phyloP scores from a whole-genome alignment of 345 rosid species.

The Turritis glabra region DNA sequence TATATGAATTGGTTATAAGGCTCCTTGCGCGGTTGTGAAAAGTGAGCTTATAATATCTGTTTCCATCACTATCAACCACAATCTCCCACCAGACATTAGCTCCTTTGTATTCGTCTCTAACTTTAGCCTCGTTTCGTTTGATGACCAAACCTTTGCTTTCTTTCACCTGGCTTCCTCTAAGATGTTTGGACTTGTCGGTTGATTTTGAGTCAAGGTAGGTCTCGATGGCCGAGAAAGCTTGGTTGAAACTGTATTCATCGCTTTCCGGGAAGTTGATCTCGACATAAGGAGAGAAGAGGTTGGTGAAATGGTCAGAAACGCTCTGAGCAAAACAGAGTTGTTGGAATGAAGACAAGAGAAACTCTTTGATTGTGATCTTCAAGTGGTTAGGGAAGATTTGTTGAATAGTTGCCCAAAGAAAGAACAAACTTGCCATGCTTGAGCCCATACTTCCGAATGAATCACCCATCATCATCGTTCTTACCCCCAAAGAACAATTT shows the following conservation, averaged over 20 bases:
- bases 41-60: conserved; percentile 46
- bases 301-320: conserved; percentile 34
- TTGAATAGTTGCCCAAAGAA: conserved; percentile 51
- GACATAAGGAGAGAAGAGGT: conserved; percentile 47
- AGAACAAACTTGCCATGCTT: conserved; percentile 44
- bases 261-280: conserved; percentile 54
- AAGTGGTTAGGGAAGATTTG: conserved; percentile 55
- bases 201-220: conserved; percentile 52
- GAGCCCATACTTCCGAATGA: conserved; percentile 28
- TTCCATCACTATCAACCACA: conserved; percentile 39
- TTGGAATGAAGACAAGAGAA: conserved; percentile 29
- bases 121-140: conserved; percentile 22
- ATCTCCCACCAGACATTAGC: conserved; percentile 53
- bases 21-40: conserved; percentile 45
- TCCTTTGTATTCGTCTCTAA: conserved; percentile 46
- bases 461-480: conserved; percentile 32
- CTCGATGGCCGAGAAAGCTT: conserved; percentile 52
- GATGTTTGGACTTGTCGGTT: conserved; percentile 47
- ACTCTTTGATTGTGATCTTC: conserved; percentile 27
- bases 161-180: conserved; percentile 49
- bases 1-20: conserved; percentile 40
- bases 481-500: not conserved
- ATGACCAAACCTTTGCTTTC: conserved; percentile 33
- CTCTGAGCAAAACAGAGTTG: conserved; percentile 38
- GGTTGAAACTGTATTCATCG: conserved; percentile 48